Conservation (phyloP, 768 basidiomycete species). For the Tylopilus subfusipes region DNA sequence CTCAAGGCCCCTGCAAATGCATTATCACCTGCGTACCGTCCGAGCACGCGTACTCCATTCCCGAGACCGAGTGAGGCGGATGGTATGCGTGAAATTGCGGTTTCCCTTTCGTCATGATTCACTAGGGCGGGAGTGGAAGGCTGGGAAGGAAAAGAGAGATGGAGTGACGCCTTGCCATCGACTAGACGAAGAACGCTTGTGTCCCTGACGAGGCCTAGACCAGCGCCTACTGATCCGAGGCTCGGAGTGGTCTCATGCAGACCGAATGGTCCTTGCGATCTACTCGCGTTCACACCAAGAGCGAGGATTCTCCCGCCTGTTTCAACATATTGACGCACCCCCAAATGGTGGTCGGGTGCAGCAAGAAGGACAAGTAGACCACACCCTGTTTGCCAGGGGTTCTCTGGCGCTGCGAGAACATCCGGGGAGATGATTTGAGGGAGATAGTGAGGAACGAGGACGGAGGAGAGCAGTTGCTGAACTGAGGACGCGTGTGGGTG, state of each 20-base stretch:
- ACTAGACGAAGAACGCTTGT: conserved; percentile 23
- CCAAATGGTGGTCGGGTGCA: conserved; percentile 39
- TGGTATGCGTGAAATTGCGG: conserved; percentile 8
- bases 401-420: conserved; percentile 51
- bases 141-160: conserved; percentile 28
- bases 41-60: conserved; percentile 12
- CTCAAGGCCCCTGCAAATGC: conserved; percentile 25
- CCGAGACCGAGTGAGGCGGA: conserved; percentile 19
- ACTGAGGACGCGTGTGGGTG: conserved; percentile 48
- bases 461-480: conserved; percentile 48
- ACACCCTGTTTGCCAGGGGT: conserved; percentile 77
- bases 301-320: conserved; percentile 70
- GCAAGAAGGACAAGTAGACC: conserved; percentile 79
- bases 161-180: conserved; percentile 20
- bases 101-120: not conserved
- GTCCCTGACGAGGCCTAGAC: conserved; percentile 32
- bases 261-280: conserved; percentile 39
- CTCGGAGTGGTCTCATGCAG: conserved; percentile 35
- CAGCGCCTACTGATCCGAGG: conserved; percentile 35
- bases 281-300: conserved; percentile 59
- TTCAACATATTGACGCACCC: conserved; percentile 59
- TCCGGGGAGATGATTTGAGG: conserved; percentile 64
- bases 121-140: conserved; percentile 10
- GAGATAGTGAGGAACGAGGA: conserved; percentile 73
- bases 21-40: conserved; percentile 16